Evolutionary conservation across 106 monocot species (phyloP).

Genomic region (Dendrobium huoshanense): DNA sequence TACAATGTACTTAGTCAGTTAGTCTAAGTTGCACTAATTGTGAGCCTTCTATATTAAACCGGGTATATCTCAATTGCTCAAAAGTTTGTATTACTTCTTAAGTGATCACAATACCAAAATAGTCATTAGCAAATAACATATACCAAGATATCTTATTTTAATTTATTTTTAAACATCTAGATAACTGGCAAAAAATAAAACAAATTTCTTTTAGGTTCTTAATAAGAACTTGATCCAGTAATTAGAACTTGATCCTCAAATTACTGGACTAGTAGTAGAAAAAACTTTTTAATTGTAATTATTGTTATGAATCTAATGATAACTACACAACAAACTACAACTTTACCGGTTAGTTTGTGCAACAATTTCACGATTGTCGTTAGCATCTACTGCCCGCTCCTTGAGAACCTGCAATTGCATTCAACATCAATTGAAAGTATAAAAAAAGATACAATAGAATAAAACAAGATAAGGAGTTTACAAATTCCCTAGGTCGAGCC

Average conservation of each 20-base stretch:
- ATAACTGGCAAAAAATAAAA: background rate
- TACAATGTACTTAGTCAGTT: too few relatives aligned
- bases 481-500: slow-evolving; percentile 82
- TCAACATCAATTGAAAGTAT: background rate
- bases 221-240: background rate
- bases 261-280: background rate
- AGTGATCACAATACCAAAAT: background rate
- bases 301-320: background rate
- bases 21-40: background rate
- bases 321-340: background rate
- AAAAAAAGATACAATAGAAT: background rate
- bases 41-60: background rate
- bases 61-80: background rate
- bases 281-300: background rate
- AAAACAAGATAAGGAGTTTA: slow-evolving; percentile 15
- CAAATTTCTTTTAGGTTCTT: background rate
- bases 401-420: slow-evolving; percentile 55
- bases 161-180: background rate
- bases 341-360: slow-evolving; percentile 34
- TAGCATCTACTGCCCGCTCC: slow-evolving; percentile 56
- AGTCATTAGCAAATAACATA: background rate
- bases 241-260: background rate
- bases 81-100: background rate
- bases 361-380: slow-evolving; percentile 25
- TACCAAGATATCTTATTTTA: background rate